A percentile compares a stretch with the other conserved stretches of the same genome.
phyloP scores from a whole-genome alignment of 371 early-diverging fungal genomes.

The Rhizopus delemar region DNA sequence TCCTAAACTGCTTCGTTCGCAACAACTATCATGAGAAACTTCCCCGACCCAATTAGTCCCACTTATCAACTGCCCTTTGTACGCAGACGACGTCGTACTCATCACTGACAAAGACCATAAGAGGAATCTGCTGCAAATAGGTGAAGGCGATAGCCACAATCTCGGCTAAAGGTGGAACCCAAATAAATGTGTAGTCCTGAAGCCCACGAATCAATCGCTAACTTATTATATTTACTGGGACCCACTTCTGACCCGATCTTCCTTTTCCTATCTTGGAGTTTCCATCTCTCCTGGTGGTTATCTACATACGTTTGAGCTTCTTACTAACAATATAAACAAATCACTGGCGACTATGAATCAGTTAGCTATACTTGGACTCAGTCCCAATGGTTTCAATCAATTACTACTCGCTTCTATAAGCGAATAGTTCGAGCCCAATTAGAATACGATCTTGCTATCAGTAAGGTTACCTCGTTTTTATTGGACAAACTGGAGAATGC shows the following conservation, averaged over 20 bases:
- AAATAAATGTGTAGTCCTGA: too few species aligned
- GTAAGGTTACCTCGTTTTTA: neutral
- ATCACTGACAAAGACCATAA: constrained; percentile 14
- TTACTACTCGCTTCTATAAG: constrained; percentile 4
- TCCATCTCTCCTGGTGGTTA: constrained; percentile 9
- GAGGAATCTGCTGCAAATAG: too few species aligned
- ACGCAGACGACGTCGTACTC: constrained; percentile 13
- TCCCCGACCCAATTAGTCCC: neutral
- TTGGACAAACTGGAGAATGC: constrained; percentile 3
- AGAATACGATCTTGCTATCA: constrained; percentile 22
- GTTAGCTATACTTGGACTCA: neutral
- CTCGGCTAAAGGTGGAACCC: constrained; percentile 24
- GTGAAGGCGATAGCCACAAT: too few species aligned
- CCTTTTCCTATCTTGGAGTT: constrained; percentile 23
- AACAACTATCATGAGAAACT: neutral
- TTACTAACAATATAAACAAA: too few species aligned
- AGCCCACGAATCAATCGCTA: too few species aligned
- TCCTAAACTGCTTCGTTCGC: constrained; percentile 8
- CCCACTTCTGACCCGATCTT: constrained; percentile 7
- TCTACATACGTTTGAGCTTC: constrained; percentile 17
- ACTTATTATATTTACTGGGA: constrained; percentile 14
- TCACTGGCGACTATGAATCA: neutral
- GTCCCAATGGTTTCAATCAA: neutral
- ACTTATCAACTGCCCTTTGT: constrained; percentile 6
- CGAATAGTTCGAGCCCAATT: constrained; percentile 17